Evolutionary conservation across 345 rosid genomes (phyloP).

Genomic region (Linum lewisii): DNA sequence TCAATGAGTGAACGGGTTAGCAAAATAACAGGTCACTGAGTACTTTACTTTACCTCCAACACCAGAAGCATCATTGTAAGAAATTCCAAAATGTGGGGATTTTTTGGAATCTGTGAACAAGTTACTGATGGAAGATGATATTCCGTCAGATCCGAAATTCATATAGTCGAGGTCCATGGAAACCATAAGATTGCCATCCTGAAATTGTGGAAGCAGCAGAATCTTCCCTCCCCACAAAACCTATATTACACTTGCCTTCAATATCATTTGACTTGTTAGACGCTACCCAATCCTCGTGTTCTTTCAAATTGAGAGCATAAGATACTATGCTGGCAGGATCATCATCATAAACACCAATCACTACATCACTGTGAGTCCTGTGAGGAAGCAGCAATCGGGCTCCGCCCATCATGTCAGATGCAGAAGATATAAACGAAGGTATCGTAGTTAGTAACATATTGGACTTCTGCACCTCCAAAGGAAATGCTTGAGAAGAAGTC

Average conservation of each 20-base stretch:
- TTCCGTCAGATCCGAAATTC: constrained; percentile 46
- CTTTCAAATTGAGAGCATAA: constrained; percentile 76
- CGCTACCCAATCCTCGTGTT: constrained; percentile 61
- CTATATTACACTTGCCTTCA: constrained; percentile 32
- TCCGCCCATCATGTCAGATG: constrained; percentile 59
- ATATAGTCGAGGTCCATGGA: constrained; percentile 52
- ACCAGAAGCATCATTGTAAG: constrained; percentile 48
- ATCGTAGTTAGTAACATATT: constrained; percentile 39
- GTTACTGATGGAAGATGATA: constrained; percentile 29
- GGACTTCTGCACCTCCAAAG: constrained; percentile 57
- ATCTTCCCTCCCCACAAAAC: constrained; percentile 28
- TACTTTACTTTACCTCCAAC: constrained; percentile 70
- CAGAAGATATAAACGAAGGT: constrained; percentile 49
- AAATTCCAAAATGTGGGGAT: constrained; percentile 68
- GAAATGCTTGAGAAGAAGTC: constrained; percentile 52
- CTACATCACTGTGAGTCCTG: constrained; percentile 42
- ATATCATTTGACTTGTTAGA: constrained; percentile 30
- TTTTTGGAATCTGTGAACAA: constrained; percentile 39
- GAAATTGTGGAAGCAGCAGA: constrained; percentile 39
- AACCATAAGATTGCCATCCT: constrained; percentile 60
- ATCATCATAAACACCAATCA: constrained; percentile 76
- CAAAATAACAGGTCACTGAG: constrained; percentile 83
- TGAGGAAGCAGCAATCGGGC: constrained; percentile 68
- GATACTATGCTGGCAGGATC: constrained; percentile 89
- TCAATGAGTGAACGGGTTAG: constrained; percentile 64